phyloP scores from a whole-genome alignment of 108 stramenopile genomes.

The Phaeodactylum tricornutum region DNA sequence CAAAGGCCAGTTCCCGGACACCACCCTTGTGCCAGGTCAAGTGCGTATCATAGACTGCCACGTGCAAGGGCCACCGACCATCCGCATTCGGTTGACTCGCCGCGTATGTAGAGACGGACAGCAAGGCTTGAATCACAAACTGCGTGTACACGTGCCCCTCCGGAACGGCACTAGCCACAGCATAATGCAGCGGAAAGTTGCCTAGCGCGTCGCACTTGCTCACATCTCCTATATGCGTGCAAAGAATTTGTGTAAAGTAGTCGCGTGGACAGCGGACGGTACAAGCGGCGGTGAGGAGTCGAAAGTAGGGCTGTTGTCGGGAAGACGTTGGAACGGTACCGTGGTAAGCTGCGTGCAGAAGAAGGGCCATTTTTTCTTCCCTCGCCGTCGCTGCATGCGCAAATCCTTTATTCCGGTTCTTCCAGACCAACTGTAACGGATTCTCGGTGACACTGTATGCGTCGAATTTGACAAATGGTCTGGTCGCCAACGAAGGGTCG shows the following conservation, averaged over 20 bases:
- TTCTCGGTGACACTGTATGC: slow-evolving; percentile 5
- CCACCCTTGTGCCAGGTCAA: slow-evolving; percentile 40
- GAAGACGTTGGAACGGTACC: not conserved
- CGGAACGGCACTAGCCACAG: slow-evolving; percentile 7
- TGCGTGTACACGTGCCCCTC: slow-evolving; percentile 11
- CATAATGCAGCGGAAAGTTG: slow-evolving; percentile 24
- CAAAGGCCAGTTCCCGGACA: slow-evolving; percentile 23
- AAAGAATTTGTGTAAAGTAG: slow-evolving; percentile 11
- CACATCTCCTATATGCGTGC: slow-evolving; percentile 2
- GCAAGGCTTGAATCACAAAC: slow-evolving; percentile 14
- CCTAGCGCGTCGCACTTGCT: slow-evolving; percentile 5
- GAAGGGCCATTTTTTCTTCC: slow-evolving; percentile 16
- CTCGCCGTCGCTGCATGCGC: not conserved
- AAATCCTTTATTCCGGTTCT: not conserved
- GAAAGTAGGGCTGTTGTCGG: not conserved
- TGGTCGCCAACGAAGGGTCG: slow-evolving; percentile 15
- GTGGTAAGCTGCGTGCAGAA: slow-evolving; percentile 14
- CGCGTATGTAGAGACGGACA: slow-evolving; percentile 25
- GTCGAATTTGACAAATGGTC: not conserved
- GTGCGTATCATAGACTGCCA: slow-evolving; percentile 15
- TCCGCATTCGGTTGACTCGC: slow-evolving; percentile 24
- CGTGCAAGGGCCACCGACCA: slow-evolving; percentile 40
- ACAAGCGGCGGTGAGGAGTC: slow-evolving; percentile 18
- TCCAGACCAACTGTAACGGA: slow-evolving; percentile 23
- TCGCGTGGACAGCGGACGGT: slow-evolving; percentile 15